Percentiles rank a stretch among this genome's conserved stretches.
phyloP scores from a whole-genome alignment of 2,329 filamentous ascomycete species.

The Alternaria panax region DNA sequence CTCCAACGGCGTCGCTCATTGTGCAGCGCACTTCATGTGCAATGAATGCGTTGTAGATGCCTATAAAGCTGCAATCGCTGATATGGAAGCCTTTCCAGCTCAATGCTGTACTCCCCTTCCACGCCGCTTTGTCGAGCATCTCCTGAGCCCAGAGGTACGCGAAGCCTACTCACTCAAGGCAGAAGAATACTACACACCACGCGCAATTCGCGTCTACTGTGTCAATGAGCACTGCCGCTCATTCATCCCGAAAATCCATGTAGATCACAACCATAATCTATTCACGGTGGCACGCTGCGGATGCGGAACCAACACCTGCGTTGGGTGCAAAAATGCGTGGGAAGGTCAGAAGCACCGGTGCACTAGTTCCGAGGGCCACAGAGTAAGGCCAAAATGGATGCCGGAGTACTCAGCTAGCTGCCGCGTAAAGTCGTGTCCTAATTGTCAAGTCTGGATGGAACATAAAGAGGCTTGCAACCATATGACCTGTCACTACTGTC shows the following conservation, averaged over 20 bases:
- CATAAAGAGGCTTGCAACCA: conserved; percentile 25
- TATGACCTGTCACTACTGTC: conserved; percentile 17
- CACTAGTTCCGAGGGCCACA: background rate
- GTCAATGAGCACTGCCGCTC: conserved; percentile 3
- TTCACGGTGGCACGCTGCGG: background rate
- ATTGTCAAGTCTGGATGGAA: conserved; percentile 19
- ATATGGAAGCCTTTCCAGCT: conserved; percentile 4
- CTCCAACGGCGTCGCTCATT: background rate
- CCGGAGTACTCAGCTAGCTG: conserved; percentile 14
- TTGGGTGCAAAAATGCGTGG: conserved; percentile 12
- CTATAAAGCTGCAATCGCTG: background rate
- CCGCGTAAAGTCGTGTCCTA: conserved; percentile 24
- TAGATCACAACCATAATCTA: background rate
- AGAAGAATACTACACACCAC: conserved; percentile 2
- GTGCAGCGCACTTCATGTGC: conserved; percentile 11
- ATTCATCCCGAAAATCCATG: background rate
- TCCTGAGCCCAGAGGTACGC: background rate
- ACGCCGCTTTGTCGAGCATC: background rate
- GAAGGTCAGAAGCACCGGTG: conserved; percentile 4
- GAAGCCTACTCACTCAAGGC: background rate
- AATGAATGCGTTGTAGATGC: conserved; percentile 5
- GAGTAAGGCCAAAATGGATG: conserved; percentile 12
- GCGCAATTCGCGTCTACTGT: conserved; percentile 3
- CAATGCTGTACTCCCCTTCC: conserved; percentile 6
- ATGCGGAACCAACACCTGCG: conserved; percentile 11